Percentiles rank a stretch among this genome's conserved stretches.
Conservation (phyloP, 192 early-diverging fungal species). For the Rhizoclosmatium globosum region DNA sequence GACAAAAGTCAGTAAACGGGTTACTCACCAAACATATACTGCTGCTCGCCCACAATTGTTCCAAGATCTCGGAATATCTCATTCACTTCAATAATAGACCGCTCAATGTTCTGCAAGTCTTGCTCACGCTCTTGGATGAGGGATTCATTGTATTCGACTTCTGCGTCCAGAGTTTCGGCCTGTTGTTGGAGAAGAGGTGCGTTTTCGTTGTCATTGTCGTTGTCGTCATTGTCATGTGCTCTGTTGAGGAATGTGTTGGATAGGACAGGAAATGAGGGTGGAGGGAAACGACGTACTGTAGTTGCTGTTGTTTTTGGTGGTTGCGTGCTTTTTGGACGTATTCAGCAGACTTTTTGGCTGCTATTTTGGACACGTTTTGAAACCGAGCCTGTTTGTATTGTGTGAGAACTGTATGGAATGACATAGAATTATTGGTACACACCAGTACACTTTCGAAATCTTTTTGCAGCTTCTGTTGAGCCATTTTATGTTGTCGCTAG, state of each 20-base stretch:
- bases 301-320: slow-evolving; percentile 28
- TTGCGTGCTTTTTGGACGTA: slow-evolving; percentile 75
- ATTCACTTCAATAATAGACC: slow-evolving; percentile 92
- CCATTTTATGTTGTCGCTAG: slow-evolving; percentile 79
- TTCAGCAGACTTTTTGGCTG: slow-evolving; percentile 84
- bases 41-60: slow-evolving; percentile 97
- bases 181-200: slow-evolving; percentile 60
- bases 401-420: not conserved
- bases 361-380: slow-evolving; percentile 82
- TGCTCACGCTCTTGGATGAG: slow-evolving; percentile 94
- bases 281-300: not conserved
- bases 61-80: slow-evolving; percentile 97
- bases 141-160: slow-evolving; percentile 93
- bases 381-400: slow-evolving; percentile 67
- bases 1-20: not conserved
- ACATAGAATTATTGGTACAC: not conserved
- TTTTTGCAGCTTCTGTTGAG: slow-evolving; percentile 91
- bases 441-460: slow-evolving; percentile 92
- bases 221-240: not conserved
- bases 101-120: slow-evolving; percentile 92
- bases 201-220: slow-evolving; percentile 62
- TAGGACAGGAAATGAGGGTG: slow-evolving; percentile 3
- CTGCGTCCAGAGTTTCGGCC: slow-evolving; percentile 73
- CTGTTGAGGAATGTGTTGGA: not conserved
- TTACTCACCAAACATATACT: slow-evolving; percentile 81